Base-by-base conservation (phyloP, 2,329 filamentous ascomycete species). In the Xylaria sp. region DNA sequence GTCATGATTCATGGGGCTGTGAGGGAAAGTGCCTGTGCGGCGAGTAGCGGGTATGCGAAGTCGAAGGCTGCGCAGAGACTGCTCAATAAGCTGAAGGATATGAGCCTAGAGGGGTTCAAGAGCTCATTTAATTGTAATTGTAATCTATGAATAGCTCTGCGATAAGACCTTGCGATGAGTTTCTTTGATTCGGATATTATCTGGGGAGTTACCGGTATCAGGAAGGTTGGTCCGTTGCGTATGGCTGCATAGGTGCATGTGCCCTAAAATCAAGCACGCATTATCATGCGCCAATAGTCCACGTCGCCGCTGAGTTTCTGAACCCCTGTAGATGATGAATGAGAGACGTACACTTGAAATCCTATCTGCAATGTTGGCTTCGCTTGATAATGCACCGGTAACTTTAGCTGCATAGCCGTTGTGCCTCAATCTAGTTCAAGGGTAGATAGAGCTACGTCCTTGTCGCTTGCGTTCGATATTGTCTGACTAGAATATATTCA, bases 1-100 rank as follows among this genome's bases (percentile, higher is more conserved):
- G 85, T 97, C 8, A 85, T 97, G 77, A 86, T 98, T 15, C 95
- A 98, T 76, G 87, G 89, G 13, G 79, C 85, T 51, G 86, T 94
- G 10, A 80, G 93, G n/a, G 88, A 89, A 1, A 84, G 89, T 71
- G 88, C 85, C 0, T 82, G 84, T 44, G 88, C 88, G 0, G 87
- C 85, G 72, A 94, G 90, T 60, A 87, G 88, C 0, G 85, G 92
- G 56, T 92, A 94, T 80, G 94, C 93, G 0, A 94, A 94, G 80
- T 80, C 92, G 4, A 84, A 84, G 13, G 91, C 88, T 0, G 90
- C 91, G 13, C 87, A 89, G 72, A 82, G 82, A 70, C 90, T 90
- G 1, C 72, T 92, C 60, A 78, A 81, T 2, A 77, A 78, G 66
- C 68, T 91, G 41, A 76, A 83, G 58, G 79, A 74, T 0, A 79